Evolutionary conservation across 1,284 basidiomycete genomes (phyloP), one percentile per base, ranked within the genome.

Genomic region (Bondarzewia mesenterica): DNA sequence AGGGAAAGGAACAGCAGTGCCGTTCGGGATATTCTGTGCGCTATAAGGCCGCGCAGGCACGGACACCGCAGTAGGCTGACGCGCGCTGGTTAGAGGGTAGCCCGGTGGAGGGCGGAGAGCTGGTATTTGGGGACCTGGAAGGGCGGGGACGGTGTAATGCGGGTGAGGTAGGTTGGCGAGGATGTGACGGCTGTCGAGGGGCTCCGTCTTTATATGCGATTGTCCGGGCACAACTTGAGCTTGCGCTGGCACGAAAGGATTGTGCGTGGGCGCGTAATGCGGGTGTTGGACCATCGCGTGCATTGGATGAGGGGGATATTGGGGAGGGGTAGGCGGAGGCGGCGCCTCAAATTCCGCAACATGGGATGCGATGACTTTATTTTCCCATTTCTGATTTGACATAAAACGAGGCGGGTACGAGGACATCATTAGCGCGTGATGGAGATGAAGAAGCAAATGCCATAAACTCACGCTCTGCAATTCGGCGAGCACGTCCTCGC

Each of bases 381-480:
- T 77, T 65, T 97, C 89, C 94, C 94, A 98, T 82, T 90, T 92
- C 87, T 95, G 62, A 42, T 37, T 21, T n/a, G n/a, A n/a, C n/a
- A n/a, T n/a, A n/a, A n/a, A n/a, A n/a, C n/a, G n/a, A n/a, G n/a
- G 36, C 12, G 36, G 20, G 35, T 5, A 48, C 51, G 49, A 50
- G 48, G 48, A 25, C 8, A 52, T 14, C 7, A 50, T 20, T 26
- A 26, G 10, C n/a, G n/a, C n/a, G n/a, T 12, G 29, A 3, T n/a
- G 29, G 5, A 32, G 29, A n/a, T 32, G 5, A 32, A n/a, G 3
- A n/a, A 32, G 29, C 29, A 32, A 32, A n/a, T 10, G 5, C 12
- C 47, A 6, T 36, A 12, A 23, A 55, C 89, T 75, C 71, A 94
- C 92, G 55, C 80, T 76, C 69, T 95, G 91, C 49, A 99, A 72